Evolutionary conservation across 2,329 filamentous ascomycete species (phyloP), one percentile per base, ranked within the genome.

Genomic region (Capronia coronata): DNA sequence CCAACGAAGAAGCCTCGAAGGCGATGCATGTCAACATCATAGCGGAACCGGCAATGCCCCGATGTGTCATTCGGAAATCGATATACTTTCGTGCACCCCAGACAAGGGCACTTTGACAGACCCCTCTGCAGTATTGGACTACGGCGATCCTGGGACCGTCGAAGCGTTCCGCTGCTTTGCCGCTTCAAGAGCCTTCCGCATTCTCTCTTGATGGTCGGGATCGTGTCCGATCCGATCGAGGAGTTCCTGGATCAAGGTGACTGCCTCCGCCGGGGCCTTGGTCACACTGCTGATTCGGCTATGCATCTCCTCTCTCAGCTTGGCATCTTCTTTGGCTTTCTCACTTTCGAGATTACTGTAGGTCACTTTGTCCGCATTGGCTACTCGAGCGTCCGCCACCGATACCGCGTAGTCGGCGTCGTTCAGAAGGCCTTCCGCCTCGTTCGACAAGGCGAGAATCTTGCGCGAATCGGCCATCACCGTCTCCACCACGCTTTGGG

Each of bases 351-450:
- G 64, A 19, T 65, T 68, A 22, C 62, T 59, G 54, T 74, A 71
- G 9, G 70, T 65, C 2, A 68, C 66, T 2, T 64, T 49, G 16
- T 71, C 67, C 0, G 70, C 67, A 41, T 70, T 68, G 14, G 73
- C 67, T 29, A 71, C 69, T 44, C 65, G 69, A 2, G 75, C 76
- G 57, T 75, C 71, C 29, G 75, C 73, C 43, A 78, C 72, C n/a
- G 75, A 74, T 16, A 77, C 70, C 39, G 72, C 71, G 45, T 76
- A 74, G 49, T 77, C 74, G 1, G 74, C 71, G 19, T 73, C 67
- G 51, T 77, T 78, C 48, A 78, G 67, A 4, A 67, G 61, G 42
- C 71, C 67, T 53, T 79, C 76, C 2, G 74, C 69, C 13, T 65
- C 61, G 37, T 72, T 71, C 41, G 77, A 76, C 18, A 64, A 68